Evolutionary conservation across 768 basidiomycete species (phyloP).

Genomic region (Galerina sulciceps): DNA sequence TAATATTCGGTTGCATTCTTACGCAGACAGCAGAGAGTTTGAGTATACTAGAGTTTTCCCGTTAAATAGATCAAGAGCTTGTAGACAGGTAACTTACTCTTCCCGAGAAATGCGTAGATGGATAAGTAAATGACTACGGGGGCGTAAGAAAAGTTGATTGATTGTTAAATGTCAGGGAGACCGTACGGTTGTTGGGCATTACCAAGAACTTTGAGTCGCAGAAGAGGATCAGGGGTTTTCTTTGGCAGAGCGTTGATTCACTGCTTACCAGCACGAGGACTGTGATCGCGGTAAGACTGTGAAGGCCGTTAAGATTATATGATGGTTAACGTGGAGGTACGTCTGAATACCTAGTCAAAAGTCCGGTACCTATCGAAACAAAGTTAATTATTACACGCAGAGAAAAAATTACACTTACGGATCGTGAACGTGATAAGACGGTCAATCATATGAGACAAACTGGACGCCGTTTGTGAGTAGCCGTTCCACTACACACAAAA

Average conservation of each 20-base stretch:
- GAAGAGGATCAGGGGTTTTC: not conserved
- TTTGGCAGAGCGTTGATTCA: not conserved
- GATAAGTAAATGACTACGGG: conserved; percentile 2
- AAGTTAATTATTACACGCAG: not conserved
- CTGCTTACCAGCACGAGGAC: not conserved
- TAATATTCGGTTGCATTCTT: no score
- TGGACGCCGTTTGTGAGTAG: no score
- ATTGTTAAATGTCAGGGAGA: not conserved
- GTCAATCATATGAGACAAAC: not conserved
- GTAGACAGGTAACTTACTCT: not conserved
- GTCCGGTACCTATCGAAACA: conserved; percentile 1
- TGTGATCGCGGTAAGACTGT: not conserved
- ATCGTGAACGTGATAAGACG: conserved; percentile 2
- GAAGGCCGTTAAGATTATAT: not conserved
- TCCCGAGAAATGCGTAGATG: not conserved
- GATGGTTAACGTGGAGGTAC: not conserved
- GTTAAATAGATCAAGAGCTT: not conserved
- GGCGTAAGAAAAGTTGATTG: not conserved
- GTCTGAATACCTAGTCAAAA: not conserved
- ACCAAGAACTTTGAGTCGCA: not conserved
- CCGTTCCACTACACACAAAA: no score
- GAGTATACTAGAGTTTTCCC: not conserved
- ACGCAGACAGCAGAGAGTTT: conserved; percentile 10
- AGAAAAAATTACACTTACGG: not conserved
- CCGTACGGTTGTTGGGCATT: not conserved